A percentile compares a stretch with the other conserved stretches of the same genome.
phyloP scores from a whole-genome alignment of 495 filamentous ascomycete species.

The Penicillium tannophilum region DNA sequence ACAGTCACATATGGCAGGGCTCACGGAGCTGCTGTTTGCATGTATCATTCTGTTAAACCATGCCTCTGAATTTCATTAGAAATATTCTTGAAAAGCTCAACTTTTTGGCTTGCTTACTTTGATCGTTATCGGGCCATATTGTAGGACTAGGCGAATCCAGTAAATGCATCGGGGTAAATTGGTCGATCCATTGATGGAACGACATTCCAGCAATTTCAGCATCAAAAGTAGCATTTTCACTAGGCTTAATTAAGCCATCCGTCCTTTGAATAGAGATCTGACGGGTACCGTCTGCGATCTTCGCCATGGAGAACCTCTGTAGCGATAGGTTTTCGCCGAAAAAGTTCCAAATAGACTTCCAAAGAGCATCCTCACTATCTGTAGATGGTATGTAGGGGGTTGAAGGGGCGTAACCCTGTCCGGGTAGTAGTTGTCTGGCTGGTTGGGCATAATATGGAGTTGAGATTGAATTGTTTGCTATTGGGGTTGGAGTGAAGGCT shows the following conservation, averaged over 20 bases:
- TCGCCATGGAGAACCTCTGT: neutral
- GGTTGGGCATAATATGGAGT: neutral
- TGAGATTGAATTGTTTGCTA: neutral
- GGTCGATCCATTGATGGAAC: conserved; percentile 1
- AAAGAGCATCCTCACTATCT: neutral
- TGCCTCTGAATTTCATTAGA: conserved; percentile 16
- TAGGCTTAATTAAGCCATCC: neutral
- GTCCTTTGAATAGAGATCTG: neutral
- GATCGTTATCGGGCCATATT: conserved; percentile 7
- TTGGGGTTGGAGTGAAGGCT: neutral
- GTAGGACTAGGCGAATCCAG: neutral
- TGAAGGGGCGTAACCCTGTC: neutral
- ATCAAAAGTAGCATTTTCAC: neutral
- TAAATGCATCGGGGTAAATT: neutral
- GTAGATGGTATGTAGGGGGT: neutral
- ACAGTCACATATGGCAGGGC: conserved; percentile 18
- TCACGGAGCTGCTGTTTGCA: conserved; percentile 18
- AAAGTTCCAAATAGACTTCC: neutral
- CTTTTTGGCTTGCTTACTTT: neutral
- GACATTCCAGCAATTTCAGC: neutral
- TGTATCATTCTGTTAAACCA: conserved; percentile 23
- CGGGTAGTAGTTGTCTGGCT: neutral
- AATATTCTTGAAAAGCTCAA: conserved; percentile 3
- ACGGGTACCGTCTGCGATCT: neutral
- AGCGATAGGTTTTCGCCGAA: conserved; percentile 1